Evolutionary conservation across 2,329 filamentous ascomycete species (phyloP).

Genomic region (Xylariaceae sp.): DNA sequence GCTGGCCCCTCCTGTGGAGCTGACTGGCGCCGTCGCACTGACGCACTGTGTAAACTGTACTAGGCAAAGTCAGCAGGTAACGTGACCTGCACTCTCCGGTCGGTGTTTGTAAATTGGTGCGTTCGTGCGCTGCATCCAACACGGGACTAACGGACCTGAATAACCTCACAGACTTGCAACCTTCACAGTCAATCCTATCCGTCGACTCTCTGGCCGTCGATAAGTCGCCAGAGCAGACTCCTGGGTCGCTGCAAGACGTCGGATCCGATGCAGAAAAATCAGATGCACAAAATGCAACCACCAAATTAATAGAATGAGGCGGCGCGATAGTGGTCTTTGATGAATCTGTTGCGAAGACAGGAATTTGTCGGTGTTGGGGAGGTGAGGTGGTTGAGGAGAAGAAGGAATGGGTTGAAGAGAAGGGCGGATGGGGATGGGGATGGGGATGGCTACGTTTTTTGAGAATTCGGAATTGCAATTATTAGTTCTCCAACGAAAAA

Average conservation of each 20-base stretch:
- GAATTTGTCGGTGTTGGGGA: slow-evolving; percentile 32
- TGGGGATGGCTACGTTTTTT: slow-evolving; percentile 50
- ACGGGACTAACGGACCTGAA: slow-evolving; percentile 25
- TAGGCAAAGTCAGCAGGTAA: slow-evolving; percentile 27
- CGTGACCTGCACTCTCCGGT: slow-evolving; percentile 31
- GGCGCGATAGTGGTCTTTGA: slow-evolving; percentile 37
- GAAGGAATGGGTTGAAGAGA: slow-evolving; percentile 27
- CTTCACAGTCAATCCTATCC: slow-evolving; percentile 11
- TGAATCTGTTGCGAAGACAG: slow-evolving; percentile 33
- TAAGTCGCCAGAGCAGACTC: slow-evolving; percentile 14
- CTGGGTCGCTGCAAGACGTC: slow-evolving; percentile 13
- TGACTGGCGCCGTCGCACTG: slow-evolving; percentile 17
- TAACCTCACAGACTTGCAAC: slow-evolving; percentile 31
- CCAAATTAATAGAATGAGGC: slow-evolving; percentile 31
- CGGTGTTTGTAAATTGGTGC: slow-evolving; percentile 26
- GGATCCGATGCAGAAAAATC: slow-evolving; percentile 27
- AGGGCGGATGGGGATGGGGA: slow-evolving; percentile 38
- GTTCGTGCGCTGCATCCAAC: slow-evolving; percentile 19
- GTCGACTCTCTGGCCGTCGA: slow-evolving; percentile 17
- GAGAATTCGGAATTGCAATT: slow-evolving; percentile 37
- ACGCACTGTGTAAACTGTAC: slow-evolving; percentile 7
- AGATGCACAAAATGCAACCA: slow-evolving; percentile 26
- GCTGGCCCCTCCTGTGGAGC: not conserved
- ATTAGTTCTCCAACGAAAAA: slow-evolving; percentile 48
- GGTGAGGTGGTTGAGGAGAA: slow-evolving; percentile 29